Evolutionary conservation across 345 rosid genomes (phyloP).

Genomic region (Carallia pectinifolia): DNA sequence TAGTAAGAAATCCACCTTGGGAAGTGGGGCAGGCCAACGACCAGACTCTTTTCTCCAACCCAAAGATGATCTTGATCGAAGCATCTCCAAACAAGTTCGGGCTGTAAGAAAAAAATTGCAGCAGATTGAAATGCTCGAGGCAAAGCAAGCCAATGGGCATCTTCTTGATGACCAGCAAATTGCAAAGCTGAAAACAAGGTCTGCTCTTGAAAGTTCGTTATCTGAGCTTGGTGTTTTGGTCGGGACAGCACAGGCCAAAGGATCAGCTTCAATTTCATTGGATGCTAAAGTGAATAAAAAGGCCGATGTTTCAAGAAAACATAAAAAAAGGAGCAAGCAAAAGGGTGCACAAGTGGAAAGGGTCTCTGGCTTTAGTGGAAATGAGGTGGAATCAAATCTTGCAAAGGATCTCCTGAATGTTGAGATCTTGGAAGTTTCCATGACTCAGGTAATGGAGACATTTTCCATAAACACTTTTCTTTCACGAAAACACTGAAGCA

Average conservation of each 20-base stretch:
- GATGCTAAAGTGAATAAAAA: slow-evolving; percentile 62
- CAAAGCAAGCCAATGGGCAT: slow-evolving; percentile 63
- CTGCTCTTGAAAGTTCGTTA: slow-evolving; percentile 62
- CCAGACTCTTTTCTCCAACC: slow-evolving; percentile 62
- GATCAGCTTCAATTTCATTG: slow-evolving; percentile 31
- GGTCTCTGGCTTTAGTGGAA: slow-evolving; percentile 34
- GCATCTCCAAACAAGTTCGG: slow-evolving; percentile 61
- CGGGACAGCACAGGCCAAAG: slow-evolving; percentile 35
- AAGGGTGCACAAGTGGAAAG: slow-evolving; percentile 44
- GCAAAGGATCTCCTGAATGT: slow-evolving; percentile 30
- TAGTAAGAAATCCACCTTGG: slow-evolving; percentile 21
- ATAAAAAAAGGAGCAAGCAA: slow-evolving; percentile 63
- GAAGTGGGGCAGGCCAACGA: slow-evolving; percentile 33
- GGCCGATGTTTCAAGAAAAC: slow-evolving; percentile 51
- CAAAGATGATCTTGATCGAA: slow-evolving; percentile 47
- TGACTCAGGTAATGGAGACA: slow-evolving; percentile 44
- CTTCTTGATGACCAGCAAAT: slow-evolving; percentile 88
- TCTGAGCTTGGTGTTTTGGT: slow-evolving; percentile 68
- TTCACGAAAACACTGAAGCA: background rate
- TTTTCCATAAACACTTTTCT: slow-evolving; percentile 1
- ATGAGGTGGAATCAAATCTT: slow-evolving; percentile 31
- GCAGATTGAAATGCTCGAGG: slow-evolving; percentile 93
- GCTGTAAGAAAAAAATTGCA: slow-evolving; percentile 85
- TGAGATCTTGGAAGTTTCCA: slow-evolving; percentile 37
- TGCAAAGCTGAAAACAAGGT: slow-evolving; percentile 76